Conservation (phyloP, 2,329 filamentous ascomycete species). For the Gyromitra esculenta region DNA sequence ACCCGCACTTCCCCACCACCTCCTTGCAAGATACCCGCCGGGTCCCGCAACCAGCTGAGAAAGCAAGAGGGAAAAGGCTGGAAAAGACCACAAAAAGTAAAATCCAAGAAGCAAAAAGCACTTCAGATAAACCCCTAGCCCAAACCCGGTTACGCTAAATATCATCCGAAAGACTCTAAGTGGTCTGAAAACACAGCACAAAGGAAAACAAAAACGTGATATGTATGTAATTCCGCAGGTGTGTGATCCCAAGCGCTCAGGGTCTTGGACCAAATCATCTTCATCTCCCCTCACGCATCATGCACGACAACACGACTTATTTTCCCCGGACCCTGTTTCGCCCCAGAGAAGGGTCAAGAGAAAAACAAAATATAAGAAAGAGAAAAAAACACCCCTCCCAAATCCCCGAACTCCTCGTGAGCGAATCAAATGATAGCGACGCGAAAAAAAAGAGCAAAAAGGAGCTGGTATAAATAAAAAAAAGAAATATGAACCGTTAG, state of each 20-base stretch:
- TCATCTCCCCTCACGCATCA: slow-evolving; percentile 26
- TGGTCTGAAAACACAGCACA: not conserved
- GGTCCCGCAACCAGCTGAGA: slow-evolving; percentile 11
- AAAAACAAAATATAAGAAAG: slow-evolving; percentile 32
- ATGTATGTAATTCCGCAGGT: slow-evolving; percentile 25
- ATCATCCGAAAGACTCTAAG: not conserved
- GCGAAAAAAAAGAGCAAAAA: slow-evolving; percentile 35
- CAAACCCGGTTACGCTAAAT: slow-evolving; percentile 1
- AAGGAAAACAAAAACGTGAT: slow-evolving; percentile 13
- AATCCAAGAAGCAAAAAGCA: not conserved
- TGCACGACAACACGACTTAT: slow-evolving; percentile 27
- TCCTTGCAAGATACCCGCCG: too few species aligned
- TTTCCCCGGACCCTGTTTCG: slow-evolving; percentile 14
- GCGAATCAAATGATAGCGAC: slow-evolving; percentile 35
- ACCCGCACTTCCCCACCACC: not conserved
- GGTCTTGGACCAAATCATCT: slow-evolving; percentile 28
- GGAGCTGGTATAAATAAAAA: slow-evolving; percentile 34
- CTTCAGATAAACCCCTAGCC: not conserved
- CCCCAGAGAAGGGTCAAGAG: not conserved
- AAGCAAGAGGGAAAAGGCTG: not conserved
- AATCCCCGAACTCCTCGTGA: slow-evolving; percentile 41
- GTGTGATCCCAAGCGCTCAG: slow-evolving; percentile 14
- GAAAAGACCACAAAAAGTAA: not conserved
- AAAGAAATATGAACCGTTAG: slow-evolving; percentile 40
- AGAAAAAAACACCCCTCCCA: slow-evolving; percentile 34